Evolutionary conservation across 306 rosid genomes (phyloP).

Genomic region (Biancaea sappan): DNA sequence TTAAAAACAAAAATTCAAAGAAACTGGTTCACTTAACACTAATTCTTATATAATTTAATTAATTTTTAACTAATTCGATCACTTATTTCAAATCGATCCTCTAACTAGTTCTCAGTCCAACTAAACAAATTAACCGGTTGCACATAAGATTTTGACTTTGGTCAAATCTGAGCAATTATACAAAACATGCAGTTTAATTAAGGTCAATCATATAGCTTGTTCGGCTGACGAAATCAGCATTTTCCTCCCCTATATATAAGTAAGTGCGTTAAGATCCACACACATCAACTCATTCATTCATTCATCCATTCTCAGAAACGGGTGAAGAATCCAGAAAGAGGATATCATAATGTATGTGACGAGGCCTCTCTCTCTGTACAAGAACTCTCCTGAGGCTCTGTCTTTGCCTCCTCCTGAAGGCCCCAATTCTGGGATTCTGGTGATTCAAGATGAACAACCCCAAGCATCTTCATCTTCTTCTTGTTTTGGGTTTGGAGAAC

Average conservation of each 20-base stretch:
- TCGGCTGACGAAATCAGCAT: conserved; percentile 23
- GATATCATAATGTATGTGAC: conserved; percentile 60
- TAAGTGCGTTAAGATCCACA: background rate
- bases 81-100: too few relatives aligned
- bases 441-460: conserved; percentile 59
- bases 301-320: background rate
- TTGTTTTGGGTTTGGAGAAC: conserved; percentile 51
- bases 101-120: too few relatives aligned
- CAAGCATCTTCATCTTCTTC: conserved; percentile 43
- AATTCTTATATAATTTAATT: too few relatives aligned
- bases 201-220: background rate
- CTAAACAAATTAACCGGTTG: background rate
- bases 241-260: background rate
- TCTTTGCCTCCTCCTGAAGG: conserved; percentile 60
- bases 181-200: background rate
- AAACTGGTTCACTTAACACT: too few relatives aligned
- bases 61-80: too few relatives aligned
- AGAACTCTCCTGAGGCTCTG: conserved; percentile 36
- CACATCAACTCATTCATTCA: background rate
- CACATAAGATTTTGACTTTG: conserved; percentile 1
- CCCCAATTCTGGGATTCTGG: conserved; percentile 66
- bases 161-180: conserved; percentile 30
- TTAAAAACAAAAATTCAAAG: too few relatives aligned
- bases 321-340: background rate
- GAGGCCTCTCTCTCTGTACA: conserved; percentile 59